A percentile compares a stretch with the other conserved stretches of the same genome.
These are phyloP conservation scores for Aspergillus awamori DNA, from an alignment of 2,329 filamentous ascomycete species.

Conservation along the genomic window DNA sequence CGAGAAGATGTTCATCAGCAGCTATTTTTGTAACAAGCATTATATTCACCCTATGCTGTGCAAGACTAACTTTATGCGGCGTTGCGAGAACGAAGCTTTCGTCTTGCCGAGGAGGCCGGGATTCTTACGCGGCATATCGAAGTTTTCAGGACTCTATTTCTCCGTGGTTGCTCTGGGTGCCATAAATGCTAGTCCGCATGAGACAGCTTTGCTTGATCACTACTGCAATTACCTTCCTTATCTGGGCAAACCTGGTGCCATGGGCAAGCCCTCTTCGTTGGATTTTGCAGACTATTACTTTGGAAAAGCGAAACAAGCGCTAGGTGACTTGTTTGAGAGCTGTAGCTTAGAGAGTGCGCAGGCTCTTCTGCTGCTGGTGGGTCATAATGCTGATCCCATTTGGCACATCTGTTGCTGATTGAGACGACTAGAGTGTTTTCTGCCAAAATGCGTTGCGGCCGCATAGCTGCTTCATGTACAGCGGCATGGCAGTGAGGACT, in stretches of 20 bases:
- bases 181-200: conserved; percentile 30
- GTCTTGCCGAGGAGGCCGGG: conserved; percentile 8
- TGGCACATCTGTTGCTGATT: neutral
- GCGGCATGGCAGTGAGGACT: conserved; percentile 39
- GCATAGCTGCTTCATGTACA: conserved; percentile 41
- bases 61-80: conserved; percentile 25
- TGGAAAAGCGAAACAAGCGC: conserved; percentile 25
- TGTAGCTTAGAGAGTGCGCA: conserved; percentile 31
- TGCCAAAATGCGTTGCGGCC: conserved; percentile 39
- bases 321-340: conserved; percentile 36
- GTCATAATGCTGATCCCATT: neutral
- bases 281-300: conserved; percentile 33
- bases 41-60: conserved; percentile 30
- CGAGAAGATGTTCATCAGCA: conserved; percentile 32
- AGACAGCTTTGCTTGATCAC: conserved; percentile 25
- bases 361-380: conserved; percentile 29
- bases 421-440: conserved; percentile 25
- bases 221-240: conserved; percentile 19
- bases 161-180: conserved; percentile 34
- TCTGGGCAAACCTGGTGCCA: neutral
- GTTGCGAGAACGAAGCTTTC: conserved; percentile 28
- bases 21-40: conserved; percentile 32
- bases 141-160: conserved; percentile 32
- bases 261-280: conserved; percentile 18
- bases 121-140: conserved; percentile 15